Percentiles rank a stretch among this genome's conserved stretches.
Evolutionary conservation across 345 rosid genomes (phyloP).

Genomic region (thale cress (Arabidopsis thaliana)): DNA sequence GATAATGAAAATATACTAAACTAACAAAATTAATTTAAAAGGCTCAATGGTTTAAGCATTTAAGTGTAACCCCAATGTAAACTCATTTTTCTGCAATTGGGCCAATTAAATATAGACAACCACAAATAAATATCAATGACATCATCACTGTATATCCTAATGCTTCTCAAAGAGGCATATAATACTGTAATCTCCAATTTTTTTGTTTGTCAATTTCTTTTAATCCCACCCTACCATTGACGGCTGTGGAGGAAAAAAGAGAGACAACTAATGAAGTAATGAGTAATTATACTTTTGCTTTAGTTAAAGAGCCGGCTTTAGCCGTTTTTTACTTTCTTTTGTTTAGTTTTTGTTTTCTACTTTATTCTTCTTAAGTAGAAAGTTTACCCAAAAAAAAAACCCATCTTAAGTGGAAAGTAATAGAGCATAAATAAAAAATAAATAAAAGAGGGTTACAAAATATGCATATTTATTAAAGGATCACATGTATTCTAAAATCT

Average conservation of each 20-base stretch:
- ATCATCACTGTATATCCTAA: not conserved
- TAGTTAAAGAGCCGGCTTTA: constrained; percentile 42
- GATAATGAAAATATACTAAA: not conserved
- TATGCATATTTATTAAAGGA: no score
- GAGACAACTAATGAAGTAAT: constrained; percentile 36
- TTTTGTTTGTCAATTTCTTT: not conserved
- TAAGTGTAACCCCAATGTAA: not conserved
- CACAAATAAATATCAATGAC: not conserved
- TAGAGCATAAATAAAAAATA: not conserved
- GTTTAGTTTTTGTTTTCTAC: not conserved
- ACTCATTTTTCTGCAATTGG: not conserved
- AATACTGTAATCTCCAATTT: not conserved
- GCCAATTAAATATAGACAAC: not conserved
- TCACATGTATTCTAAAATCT: no score
- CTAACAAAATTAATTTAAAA: not conserved
- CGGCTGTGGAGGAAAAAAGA: constrained; percentile 24
- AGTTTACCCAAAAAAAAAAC: no score
- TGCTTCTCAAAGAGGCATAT: not conserved
- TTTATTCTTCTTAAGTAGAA: not conserved
- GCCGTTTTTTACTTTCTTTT: constrained; percentile 29
- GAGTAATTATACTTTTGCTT: constrained; percentile 41
- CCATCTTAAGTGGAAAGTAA: not conserved
- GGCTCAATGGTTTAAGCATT: not conserved
- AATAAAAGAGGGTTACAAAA: not conserved
- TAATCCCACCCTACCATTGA: constrained; percentile 28